Conservation (phyloP, 148 eudicot species). For the Fagopyrum tataricum region DNA sequence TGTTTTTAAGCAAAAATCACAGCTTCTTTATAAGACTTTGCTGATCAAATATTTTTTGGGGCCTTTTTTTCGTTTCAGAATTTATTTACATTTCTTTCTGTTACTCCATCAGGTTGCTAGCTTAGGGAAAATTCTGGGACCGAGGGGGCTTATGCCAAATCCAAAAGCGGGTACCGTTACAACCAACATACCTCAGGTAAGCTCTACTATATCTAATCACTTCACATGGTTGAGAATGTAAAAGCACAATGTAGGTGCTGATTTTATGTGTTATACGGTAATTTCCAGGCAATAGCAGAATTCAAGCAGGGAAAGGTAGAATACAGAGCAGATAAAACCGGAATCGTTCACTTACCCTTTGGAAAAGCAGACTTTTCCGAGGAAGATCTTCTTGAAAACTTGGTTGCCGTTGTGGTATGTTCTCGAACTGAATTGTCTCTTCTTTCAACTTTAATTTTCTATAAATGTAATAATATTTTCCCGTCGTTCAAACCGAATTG, state of each 20-base stretch:
- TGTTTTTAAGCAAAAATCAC: not conserved
- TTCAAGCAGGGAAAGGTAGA: slow-evolving; percentile 98
- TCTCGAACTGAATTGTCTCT: slow-evolving; percentile 8
- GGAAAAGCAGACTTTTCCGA: slow-evolving; percentile 84
- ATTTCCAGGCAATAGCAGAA: slow-evolving; percentile 74
- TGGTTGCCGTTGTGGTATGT: slow-evolving; percentile 78
- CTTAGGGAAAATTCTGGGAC: slow-evolving; percentile 86
- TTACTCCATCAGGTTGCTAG: slow-evolving; percentile 62
- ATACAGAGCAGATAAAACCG: slow-evolving; percentile 92
- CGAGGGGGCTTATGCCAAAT: slow-evolving; percentile 97
- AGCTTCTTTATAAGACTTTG: not conserved
- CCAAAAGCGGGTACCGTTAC: slow-evolving; percentile 98
- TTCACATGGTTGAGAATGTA: not conserved
- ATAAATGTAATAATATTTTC: not conserved
- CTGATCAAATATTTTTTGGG: not conserved
- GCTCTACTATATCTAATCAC: not conserved
- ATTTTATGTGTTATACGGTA: not conserved
- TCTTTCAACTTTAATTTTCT: not conserved
- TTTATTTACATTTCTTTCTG: slow-evolving; percentile 3
- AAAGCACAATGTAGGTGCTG: not conserved
- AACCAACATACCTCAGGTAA: slow-evolving; percentile 86
- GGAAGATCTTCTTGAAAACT: slow-evolving; percentile 73
- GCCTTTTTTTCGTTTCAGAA: not conserved
- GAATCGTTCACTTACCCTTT: slow-evolving; percentile 93
- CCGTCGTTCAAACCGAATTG: not conserved